Percentiles rank a stretch among this genome's conserved stretches.
Evolutionary conservation across 768 basidiomycete species (phyloP).

Genomic region (Coprinopsis marcescibilis): DNA sequence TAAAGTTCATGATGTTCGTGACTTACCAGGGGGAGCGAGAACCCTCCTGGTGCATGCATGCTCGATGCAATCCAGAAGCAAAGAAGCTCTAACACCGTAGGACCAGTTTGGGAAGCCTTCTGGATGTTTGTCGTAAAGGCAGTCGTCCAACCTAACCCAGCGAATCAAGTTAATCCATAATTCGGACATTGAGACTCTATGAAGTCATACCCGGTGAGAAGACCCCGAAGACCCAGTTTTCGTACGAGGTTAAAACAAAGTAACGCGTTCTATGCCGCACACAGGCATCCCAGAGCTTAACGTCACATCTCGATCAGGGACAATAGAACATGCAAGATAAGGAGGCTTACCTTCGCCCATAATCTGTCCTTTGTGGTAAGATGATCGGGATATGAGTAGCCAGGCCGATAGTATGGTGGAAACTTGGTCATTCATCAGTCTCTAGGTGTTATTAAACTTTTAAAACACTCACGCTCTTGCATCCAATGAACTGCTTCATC

Average conservation of each 20-base stretch:
- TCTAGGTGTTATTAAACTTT: too few species aligned
- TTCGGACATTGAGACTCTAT: neutral
- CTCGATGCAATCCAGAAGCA: conserved; percentile 54
- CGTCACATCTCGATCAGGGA: neutral
- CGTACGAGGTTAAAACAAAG: conserved; percentile 57
- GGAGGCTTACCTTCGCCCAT: conserved; percentile 49
- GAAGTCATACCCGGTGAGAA: conserved; percentile 45
- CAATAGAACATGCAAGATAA: neutral
- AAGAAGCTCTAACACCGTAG: conserved; percentile 47
- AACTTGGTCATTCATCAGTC: neutral
- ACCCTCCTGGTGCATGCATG: conserved; percentile 32
- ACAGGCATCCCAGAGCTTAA: conserved; percentile 56
- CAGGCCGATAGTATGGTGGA: neutral
- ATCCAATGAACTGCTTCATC: conserved; percentile 43
- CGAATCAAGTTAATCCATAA: conserved; percentile 1
- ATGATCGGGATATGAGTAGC: conserved; percentile 27
- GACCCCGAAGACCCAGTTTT: conserved; percentile 55
- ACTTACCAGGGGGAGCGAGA: conserved; percentile 36
- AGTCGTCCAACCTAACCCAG: conserved; percentile 41
- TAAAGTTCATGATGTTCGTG: conserved; percentile 15
- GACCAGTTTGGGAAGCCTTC: conserved; percentile 30
- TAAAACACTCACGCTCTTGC: neutral
- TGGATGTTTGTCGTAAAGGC: conserved; percentile 47
- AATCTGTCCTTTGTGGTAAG: conserved; percentile 44
- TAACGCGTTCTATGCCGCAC: conserved; percentile 40